These are phyloP conservation scores for Gentiana straminea DNA, from an alignment of 257 asterid species.

Conservation along the genomic window DNA sequence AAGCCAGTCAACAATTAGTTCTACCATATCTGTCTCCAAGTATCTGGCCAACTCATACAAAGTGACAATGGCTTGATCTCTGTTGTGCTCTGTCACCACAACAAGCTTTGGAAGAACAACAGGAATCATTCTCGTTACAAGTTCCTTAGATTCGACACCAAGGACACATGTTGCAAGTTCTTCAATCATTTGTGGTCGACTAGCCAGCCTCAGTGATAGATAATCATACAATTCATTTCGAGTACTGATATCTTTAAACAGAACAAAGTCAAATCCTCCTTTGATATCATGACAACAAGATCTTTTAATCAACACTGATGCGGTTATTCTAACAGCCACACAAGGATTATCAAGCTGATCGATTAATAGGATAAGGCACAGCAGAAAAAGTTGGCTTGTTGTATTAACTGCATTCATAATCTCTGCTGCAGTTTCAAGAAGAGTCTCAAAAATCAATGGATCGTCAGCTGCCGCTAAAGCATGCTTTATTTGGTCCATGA, in stretches of 20 bases:
- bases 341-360: conserved; percentile 72
- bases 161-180: conserved; percentile 85
- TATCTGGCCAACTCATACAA: conserved; percentile 63
- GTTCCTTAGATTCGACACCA: conserved; percentile 66
- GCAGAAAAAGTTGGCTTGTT: conserved; percentile 58
- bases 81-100: conserved; percentile 47
- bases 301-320: conserved; percentile 59
- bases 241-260: conserved; percentile 50
- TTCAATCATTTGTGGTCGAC: conserved; percentile 62
- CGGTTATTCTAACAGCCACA: conserved; percentile 56
- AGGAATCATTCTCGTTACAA: conserved; percentile 78
- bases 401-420: conserved; percentile 63
- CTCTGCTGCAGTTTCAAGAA: conserved; percentile 70
- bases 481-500: conserved; percentile 80
- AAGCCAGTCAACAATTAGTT: conserved; percentile 56
- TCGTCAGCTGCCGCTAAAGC: conserved; percentile 70
- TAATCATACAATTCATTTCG: conserved; percentile 73
- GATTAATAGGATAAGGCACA: conserved; percentile 65
- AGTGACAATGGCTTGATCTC: conserved; percentile 49
- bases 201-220: conserved; percentile 53
- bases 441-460: conserved; percentile 67
- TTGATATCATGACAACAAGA: conserved; percentile 49
- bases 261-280: conserved; percentile 66
- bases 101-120: conserved; percentile 78
- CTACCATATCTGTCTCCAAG: conserved; percentile 61